Conservation (phyloP, 2,329 filamentous ascomycete genomes). For the Trichoderma aggressivum region DNA sequence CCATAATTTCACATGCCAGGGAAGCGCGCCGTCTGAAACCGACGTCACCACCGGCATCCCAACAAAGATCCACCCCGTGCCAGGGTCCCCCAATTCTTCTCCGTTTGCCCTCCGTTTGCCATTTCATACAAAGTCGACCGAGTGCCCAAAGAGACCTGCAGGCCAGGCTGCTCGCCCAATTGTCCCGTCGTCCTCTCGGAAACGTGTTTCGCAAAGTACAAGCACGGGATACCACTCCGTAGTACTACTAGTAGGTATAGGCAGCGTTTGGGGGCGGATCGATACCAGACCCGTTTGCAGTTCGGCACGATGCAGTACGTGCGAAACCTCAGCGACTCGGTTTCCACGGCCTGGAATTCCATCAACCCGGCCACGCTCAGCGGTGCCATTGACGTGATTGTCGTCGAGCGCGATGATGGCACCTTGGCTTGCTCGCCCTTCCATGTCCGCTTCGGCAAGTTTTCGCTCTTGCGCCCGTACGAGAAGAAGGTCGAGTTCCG, state of each 20-base stretch:
- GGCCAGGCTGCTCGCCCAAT: slow-evolving; percentile 4
- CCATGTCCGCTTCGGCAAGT: slow-evolving; percentile 98
- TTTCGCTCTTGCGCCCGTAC: slow-evolving; percentile 87
- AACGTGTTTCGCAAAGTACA: background rate
- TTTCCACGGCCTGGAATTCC: slow-evolving; percentile 98
- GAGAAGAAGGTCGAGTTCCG: slow-evolving; percentile 99
- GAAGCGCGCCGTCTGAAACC: slow-evolving; percentile 11
- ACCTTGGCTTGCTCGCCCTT: slow-evolving; percentile 88
- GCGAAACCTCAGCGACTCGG: slow-evolving; percentile 87
- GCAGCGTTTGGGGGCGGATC: background rate
- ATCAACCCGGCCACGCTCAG: slow-evolving; percentile 97
- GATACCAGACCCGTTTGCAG: background rate
- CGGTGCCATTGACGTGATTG: slow-evolving; percentile 97
- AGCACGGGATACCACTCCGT: too few relatives aligned
- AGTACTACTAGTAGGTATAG: too few relatives aligned
- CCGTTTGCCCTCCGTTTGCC: slow-evolving; percentile 8
- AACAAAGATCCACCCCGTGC: slow-evolving; percentile 13
- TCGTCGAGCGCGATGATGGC: slow-evolving; percentile 94
- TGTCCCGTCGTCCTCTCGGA: background rate
- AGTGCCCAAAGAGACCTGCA: slow-evolving; percentile 5
- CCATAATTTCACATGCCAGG: slow-evolving; percentile 18
- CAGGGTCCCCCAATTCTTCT: slow-evolving; percentile 5
- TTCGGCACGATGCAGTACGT: slow-evolving; percentile 88
- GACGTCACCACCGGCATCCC: slow-evolving; percentile 15
- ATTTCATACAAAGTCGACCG: background rate